Percentiles rank a stretch among this genome's conserved stretches.
phyloP scores from a whole-genome alignment of 1,284 basidiomycete genomes.

The Sporisorium graminicola region DNA sequence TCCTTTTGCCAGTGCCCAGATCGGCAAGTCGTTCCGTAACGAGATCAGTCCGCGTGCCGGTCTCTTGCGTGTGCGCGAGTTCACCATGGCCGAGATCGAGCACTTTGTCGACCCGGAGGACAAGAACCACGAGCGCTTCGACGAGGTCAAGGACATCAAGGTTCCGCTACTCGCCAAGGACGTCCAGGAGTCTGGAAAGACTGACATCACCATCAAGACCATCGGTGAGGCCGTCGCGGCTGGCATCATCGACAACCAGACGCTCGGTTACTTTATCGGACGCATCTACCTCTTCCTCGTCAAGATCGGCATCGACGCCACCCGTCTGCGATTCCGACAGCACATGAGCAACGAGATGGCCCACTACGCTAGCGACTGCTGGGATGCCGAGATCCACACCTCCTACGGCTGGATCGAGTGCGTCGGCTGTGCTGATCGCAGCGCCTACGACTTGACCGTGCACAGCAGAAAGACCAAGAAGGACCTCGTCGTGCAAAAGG shows the following conservation, averaged over 20 bases:
- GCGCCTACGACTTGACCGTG: conserved; percentile 88
- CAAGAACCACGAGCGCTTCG: conserved; percentile 88
- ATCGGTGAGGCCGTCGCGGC: conserved; percentile 88
- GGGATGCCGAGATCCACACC: conserved; percentile 98
- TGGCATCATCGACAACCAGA: conserved; percentile 94
- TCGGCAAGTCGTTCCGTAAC: conserved; percentile 96
- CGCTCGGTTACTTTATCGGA: conserved; percentile 95
- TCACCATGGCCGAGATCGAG: conserved; percentile 99
- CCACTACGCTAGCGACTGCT: conserved; percentile 98
- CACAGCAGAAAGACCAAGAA: conserved; percentile 73
- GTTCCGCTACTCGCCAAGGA: conserved; percentile 85
- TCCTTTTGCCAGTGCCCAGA: conserved; percentile 96
- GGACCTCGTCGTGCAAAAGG: conserved; percentile 83
- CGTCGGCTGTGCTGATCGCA: conserved; percentile 98
- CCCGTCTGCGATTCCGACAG: conserved; percentile 89
- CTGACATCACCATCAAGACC: conserved; percentile 77
- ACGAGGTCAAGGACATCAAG: conserved; percentile 81
- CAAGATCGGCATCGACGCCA: conserved; percentile 92
- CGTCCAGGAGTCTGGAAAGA: conserved; percentile 83
- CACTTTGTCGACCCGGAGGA: conserved; percentile 96
- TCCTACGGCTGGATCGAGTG: conserved; percentile 98
- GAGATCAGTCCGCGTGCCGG: conserved; percentile 98
- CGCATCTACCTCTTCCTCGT: conserved; percentile 90
- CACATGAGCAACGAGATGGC: conserved; percentile 99
- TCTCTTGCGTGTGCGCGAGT: conserved; percentile 95